Evolutionary conservation across 2,329 filamentous ascomycete species (phyloP), one percentile per base, ranked within the genome.

Genomic region (Stenocarpella maydis): DNA sequence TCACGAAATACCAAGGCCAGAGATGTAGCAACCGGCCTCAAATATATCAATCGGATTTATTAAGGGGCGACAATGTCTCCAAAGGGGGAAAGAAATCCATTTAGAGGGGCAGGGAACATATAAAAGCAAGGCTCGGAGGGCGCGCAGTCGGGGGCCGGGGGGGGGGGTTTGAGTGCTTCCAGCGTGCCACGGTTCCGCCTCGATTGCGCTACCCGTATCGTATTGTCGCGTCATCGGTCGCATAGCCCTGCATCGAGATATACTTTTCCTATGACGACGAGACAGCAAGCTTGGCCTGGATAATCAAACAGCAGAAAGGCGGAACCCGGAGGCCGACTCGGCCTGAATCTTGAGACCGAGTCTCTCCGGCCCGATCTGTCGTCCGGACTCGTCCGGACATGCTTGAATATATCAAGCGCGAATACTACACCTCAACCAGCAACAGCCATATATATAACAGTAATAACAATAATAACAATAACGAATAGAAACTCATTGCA

Each of bases 281-380:
- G 26, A 14, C 15, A 19, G 15, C 34, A 7, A 17, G 1, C 21
- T 7, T n/a, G 15, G 37, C 37, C 54, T 28, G 34, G 6, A 58
- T 58, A 26, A 41, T 58, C 37, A 41, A 26, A 43, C 21, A 58
- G 49, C 17, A n/a, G 8, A 53, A 15, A 19, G 34, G 54, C 37
- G 54, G 37, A 28, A 58, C 17, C 21, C 54, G 21, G 54, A 58
- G 14, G 14, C 37, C 9, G 54, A n/a, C 54, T 58, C 54, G 54
- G 54, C 28, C 21, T 43, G 37, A 43, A 15, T 7, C 9, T 58
- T 0, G 4, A 58, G 21, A 4, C 54, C 54, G 54, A 58, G 54
- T 41, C 54, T 58, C 54, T 58, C 54, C 54, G 54, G 54, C 37
- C 21, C 37, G 41, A 19, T 28, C 34, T 26, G 37, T 26, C 53